phyloP scores from a whole-genome alignment of 306 rosid genomes.

The Rubus parviflorus region DNA sequence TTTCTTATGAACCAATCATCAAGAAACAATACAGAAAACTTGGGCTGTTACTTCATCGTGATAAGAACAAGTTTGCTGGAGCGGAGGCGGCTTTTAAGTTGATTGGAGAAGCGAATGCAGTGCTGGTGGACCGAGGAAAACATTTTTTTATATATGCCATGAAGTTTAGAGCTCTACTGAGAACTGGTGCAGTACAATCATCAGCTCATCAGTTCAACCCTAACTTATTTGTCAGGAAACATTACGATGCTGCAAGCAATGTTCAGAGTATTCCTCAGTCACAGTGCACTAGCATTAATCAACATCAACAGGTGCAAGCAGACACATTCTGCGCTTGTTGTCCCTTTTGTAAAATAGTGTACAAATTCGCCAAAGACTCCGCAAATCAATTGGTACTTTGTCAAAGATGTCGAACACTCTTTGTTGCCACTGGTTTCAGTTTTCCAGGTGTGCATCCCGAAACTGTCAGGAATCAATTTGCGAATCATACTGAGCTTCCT shows the following conservation, averaged over 20 bases:
- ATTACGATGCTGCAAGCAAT: constrained; percentile 30
- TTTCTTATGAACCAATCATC: constrained; percentile 51
- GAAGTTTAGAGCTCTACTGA: constrained; percentile 31
- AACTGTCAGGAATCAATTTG: constrained; percentile 22
- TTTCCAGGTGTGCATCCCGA: constrained; percentile 28
- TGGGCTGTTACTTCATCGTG: constrained; percentile 80
- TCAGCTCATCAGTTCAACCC: constrained; percentile 38
- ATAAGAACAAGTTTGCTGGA: constrained; percentile 78
- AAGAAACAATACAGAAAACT: constrained; percentile 82
- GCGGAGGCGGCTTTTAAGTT: constrained; percentile 90
- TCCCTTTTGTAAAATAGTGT: constrained; percentile 46
- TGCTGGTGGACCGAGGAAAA: constrained; percentile 54
- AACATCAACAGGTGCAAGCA: constrained; percentile 31
- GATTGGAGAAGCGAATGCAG: constrained; percentile 76
- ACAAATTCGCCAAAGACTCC: constrained; percentile 42
- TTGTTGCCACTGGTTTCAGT: constrained; percentile 50
- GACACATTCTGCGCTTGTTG: constrained; percentile 68
- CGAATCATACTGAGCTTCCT: constrained; percentile 30
- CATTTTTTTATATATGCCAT: constrained; percentile 43
- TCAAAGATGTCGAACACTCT: constrained; percentile 49
- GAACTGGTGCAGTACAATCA: constrained; percentile 33
- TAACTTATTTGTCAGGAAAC: constrained; percentile 25
- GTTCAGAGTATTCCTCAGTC: constrained; percentile 35
- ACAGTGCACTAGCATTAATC: constrained; percentile 25
- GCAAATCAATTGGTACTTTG: constrained; percentile 44